Conservation (phyloP, 75 land plant species). For the Adiantum capillusveneris region DNA sequence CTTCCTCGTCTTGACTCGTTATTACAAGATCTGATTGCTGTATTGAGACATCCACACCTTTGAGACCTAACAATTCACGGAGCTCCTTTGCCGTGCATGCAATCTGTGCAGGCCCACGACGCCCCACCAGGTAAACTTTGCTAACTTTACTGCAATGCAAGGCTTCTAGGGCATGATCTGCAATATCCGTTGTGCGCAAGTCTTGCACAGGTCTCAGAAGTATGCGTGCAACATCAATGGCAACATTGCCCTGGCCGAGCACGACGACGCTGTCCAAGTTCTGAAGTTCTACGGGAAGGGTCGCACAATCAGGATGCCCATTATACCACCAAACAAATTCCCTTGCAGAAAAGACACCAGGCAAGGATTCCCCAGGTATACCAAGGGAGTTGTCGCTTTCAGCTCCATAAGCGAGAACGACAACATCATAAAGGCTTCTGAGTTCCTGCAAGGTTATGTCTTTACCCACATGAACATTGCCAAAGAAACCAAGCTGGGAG, state of each 20-base stretch:
- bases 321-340: constrained; percentile 99
- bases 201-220: constrained; percentile 61
- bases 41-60: constrained; percentile 47
- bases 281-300: constrained; percentile 57
- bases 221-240: constrained; percentile 90
- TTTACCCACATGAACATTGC: constrained; percentile 74
- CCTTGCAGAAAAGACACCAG: constrained; percentile 81
- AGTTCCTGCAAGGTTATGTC: constrained; percentile 73
- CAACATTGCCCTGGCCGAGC: constrained; percentile 99
- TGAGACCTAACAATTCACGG: constrained; percentile 87
- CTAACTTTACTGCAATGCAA: constrained; percentile 69
- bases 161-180: constrained; percentile 72
- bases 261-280: constrained; percentile 80
- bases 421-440: constrained; percentile 75
- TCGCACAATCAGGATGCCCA: constrained; percentile 87
- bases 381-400: constrained; percentile 84
- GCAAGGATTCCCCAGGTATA: constrained; percentile 73
- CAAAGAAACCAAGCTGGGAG: constrained; percentile 71
- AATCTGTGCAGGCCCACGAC: constrained; percentile 97
- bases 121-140: constrained; percentile 83
- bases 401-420: constrained; percentile 97
- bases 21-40: constrained; percentile 52
- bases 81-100: constrained; percentile 98
- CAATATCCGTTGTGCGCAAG: constrained; percentile 79
- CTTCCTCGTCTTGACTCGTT: constrained; percentile 68